Conservation (phyloP, 345 rosid genomes). For the Populus ilicifolia region DNA sequence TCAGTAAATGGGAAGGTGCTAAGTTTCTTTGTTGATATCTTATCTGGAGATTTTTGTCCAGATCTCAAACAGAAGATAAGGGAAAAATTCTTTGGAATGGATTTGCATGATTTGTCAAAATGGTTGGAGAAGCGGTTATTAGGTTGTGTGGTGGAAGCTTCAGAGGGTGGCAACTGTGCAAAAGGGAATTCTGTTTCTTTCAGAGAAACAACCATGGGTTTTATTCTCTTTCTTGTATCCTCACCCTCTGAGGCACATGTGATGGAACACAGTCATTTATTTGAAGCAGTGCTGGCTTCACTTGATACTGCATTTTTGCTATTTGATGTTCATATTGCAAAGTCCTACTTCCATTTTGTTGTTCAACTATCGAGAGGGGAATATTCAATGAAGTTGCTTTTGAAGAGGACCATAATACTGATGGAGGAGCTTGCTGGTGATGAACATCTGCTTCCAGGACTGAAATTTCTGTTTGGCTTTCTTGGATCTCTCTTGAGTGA, state of each 20-base stretch:
- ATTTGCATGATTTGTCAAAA: conserved; percentile 52
- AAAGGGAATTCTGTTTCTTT: conserved; percentile 60
- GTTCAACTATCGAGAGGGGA: conserved; percentile 77
- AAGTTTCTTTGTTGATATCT: conserved; percentile 70
- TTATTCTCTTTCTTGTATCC: conserved; percentile 59
- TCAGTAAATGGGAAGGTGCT: conserved; percentile 72
- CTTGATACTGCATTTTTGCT: conserved; percentile 78
- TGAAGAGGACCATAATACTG: conserved; percentile 60
- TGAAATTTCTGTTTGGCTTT: conserved; percentile 77
- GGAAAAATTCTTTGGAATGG: conserved; percentile 62
- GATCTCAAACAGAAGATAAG: conserved; percentile 60
- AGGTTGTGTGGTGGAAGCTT: conserved; percentile 55
- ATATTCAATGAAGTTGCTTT: conserved; percentile 52
- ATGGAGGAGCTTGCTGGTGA: conserved; percentile 72
- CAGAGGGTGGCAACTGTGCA: conserved; percentile 44
- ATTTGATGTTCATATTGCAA: conserved; percentile 69
- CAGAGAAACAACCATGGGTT: conserved; percentile 80
- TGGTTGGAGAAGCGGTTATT: conserved; percentile 89
- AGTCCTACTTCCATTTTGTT: conserved; percentile 71
- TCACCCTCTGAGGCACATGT: conserved; percentile 40
- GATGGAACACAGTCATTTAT: conserved; percentile 59
- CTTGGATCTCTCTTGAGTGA: conserved; percentile 66
- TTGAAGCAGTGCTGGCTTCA: conserved; percentile 72
- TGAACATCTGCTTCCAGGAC: conserved; percentile 68
- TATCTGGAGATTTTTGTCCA: conserved; percentile 58